Evolutionary conservation across 2,329 filamentous ascomycete genomes (phyloP).

Genomic region (Colletotrichum liriopes): DNA sequence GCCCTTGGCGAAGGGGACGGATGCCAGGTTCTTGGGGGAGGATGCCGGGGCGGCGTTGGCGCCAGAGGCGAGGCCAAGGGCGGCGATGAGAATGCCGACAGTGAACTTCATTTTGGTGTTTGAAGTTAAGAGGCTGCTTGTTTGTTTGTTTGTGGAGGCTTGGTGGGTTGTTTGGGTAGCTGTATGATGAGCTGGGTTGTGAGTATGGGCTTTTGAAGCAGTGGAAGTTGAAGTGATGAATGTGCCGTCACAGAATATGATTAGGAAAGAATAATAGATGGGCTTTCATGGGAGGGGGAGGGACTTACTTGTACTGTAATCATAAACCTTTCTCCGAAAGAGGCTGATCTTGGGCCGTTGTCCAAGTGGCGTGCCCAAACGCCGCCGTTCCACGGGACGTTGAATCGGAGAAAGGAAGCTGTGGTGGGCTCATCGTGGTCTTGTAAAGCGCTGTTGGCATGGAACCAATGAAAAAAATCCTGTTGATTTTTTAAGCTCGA

Average conservation of each 20-base stretch:
- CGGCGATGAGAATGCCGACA: neutral
- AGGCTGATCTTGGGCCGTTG: neutral
- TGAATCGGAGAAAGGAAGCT: neutral
- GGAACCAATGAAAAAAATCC: neutral
- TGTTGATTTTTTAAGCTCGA: neutral
- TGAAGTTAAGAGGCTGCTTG: neutral
- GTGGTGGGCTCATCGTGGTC: neutral
- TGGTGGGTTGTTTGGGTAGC: neutral
- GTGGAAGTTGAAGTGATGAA: neutral
- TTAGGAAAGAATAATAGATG: neutral
- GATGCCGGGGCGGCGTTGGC: neutral
- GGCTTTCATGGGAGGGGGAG: neutral
- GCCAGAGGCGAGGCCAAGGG: neutral
- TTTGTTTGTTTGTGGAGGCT: neutral
- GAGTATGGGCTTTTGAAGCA: neutral
- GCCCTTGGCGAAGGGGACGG: neutral
- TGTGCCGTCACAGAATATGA: neutral
- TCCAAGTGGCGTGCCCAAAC: neutral
- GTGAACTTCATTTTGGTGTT: neutral
- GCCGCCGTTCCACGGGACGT: neutral
- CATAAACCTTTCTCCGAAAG: neutral
- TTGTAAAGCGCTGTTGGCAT: neutral
- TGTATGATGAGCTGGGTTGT: neutral
- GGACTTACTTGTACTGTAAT: neutral
- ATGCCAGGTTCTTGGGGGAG: neutral